These are phyloP conservation scores for Acanthochlamys bracteata DNA, from an alignment of 106 monocot genomes.

Conservation along the genomic window DNA sequence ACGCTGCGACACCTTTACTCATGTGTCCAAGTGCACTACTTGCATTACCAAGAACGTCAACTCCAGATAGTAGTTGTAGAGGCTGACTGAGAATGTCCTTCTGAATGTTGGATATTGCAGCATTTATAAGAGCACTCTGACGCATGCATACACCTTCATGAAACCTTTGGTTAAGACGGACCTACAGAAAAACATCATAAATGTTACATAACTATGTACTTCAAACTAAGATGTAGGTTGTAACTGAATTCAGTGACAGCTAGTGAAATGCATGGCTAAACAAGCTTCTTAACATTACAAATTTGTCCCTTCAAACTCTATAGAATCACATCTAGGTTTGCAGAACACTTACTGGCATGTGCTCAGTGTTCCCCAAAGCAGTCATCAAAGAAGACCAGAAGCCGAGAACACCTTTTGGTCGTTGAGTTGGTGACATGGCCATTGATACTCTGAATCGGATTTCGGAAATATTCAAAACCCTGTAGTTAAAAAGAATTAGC, in stretches of 20 bases:
- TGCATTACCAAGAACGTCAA: slow-evolving; percentile 96
- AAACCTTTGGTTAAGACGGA: slow-evolving; percentile 73
- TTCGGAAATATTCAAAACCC: slow-evolving; percentile 85
- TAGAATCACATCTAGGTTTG: neutral
- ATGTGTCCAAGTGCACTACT: slow-evolving; percentile 93
- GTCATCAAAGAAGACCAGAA: slow-evolving; percentile 99
- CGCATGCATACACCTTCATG: slow-evolving; percentile 72
- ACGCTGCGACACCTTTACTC: slow-evolving; percentile 92
- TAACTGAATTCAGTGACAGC: neutral
- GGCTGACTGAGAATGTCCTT: slow-evolving; percentile 95
- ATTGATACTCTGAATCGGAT: slow-evolving; percentile 86
- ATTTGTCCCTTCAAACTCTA: neutral
- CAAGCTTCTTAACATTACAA: neutral
- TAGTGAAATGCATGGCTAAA: no score
- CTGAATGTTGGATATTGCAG: slow-evolving; percentile 68
- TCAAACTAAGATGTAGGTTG: neutral
- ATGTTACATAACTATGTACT: neutral
- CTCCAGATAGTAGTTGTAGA: slow-evolving; percentile 86
- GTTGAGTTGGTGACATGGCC: slow-evolving; percentile 89
- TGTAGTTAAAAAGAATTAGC: slow-evolving; percentile 8
- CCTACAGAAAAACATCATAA: slow-evolving; percentile 22
- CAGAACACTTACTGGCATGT: slow-evolving; percentile 61
- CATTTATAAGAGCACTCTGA: slow-evolving; percentile 68
- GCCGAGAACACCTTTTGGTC: slow-evolving; percentile 87
- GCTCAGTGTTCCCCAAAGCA: slow-evolving; percentile 92